Evolutionary conservation across 1,139 yeast species (phyloP).

Genomic region (Taphrina deformans): DNA sequence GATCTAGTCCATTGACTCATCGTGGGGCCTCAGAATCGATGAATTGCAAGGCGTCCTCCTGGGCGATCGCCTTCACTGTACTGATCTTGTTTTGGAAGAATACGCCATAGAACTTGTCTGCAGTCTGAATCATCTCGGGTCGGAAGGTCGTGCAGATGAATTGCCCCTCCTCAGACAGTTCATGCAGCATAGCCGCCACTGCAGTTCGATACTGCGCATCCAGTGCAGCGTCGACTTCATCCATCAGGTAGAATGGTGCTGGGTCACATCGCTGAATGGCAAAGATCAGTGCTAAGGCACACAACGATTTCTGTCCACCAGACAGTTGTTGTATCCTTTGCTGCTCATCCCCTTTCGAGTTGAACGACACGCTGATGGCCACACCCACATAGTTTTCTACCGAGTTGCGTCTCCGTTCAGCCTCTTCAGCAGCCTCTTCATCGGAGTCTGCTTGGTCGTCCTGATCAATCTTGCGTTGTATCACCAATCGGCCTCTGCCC

Average conservation of each 20-base stretch:
- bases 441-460: slow-evolving; percentile 41
- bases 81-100: slow-evolving; percentile 81
- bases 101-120: slow-evolving; percentile 86
- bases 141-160: slow-evolving; percentile 95
- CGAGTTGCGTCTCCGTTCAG: slow-evolving; percentile 39
- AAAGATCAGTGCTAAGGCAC: slow-evolving; percentile 88
- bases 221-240: slow-evolving; percentile 92
- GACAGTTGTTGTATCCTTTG: slow-evolving; percentile 86
- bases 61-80: slow-evolving; percentile 66
- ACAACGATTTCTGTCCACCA: slow-evolving; percentile 93
- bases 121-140: slow-evolving; percentile 86
- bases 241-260: slow-evolving; percentile 93
- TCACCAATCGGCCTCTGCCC: slow-evolving; percentile 73
- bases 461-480: slow-evolving; percentile 51
- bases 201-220: slow-evolving; percentile 90
- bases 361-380: slow-evolving; percentile 85
- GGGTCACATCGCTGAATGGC: slow-evolving; percentile 96
- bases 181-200: slow-evolving; percentile 73
- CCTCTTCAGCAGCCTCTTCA: slow-evolving; percentile 42
- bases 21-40: slow-evolving; percentile 51
- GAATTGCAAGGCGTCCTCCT: slow-evolving; percentile 74
- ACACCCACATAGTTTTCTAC: slow-evolving; percentile 78
- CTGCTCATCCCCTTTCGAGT: slow-evolving; percentile 81
- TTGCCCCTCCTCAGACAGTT: slow-evolving; percentile 69
- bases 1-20: background rate